A percentile compares a stretch with the other conserved stretches of the same genome.
Conservation (phyloP, 352 stramenopile genomes). For the Phytophthora pisi region DNA sequence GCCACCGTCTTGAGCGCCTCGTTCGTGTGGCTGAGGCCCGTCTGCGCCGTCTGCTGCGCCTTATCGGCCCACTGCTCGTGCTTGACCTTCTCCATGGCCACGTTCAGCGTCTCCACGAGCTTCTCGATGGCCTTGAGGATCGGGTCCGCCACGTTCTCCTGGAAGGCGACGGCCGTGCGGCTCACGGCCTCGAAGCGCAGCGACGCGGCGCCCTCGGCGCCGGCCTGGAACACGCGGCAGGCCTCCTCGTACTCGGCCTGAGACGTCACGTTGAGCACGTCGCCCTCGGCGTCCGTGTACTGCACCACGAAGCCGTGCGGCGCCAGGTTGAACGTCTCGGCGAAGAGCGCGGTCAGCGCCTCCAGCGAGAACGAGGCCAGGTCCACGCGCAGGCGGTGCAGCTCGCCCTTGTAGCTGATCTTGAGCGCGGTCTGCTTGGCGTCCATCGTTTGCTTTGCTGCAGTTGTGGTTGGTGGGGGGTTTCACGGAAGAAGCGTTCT, state of each 20-base stretch:
- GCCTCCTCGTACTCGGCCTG: conserved; percentile 71
- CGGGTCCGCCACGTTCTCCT: conserved; percentile 80
- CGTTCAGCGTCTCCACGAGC: conserved; percentile 78
- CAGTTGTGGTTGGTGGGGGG: background rate
- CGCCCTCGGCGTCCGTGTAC: conserved; percentile 82
- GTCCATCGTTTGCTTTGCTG: conserved; percentile 35
- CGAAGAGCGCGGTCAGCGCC: conserved; percentile 60
- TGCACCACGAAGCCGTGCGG: conserved; percentile 67
- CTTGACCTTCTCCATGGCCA: conserved; percentile 85
- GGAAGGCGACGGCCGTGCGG: conserved; percentile 66
- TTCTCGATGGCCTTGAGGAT: conserved; percentile 85
- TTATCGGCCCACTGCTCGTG: conserved; percentile 78
- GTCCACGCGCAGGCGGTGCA: conserved; percentile 79
- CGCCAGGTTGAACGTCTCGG: conserved; percentile 60
- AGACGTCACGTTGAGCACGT: conserved; percentile 75
- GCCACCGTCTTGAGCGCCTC: conserved; percentile 65
- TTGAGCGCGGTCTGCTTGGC: conserved; percentile 71
- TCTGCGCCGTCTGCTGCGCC: conserved; percentile 54
- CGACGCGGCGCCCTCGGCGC: conserved; percentile 44
- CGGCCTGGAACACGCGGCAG: conserved; percentile 57
- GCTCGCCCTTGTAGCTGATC: conserved; percentile 84
- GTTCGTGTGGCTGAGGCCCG: conserved; percentile 62
- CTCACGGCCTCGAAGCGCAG: conserved; percentile 74
- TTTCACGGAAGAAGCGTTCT: conserved; percentile 3
- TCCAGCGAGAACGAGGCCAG: conserved; percentile 54